Evolutionary conservation across 2,329 filamentous ascomycete genomes (phyloP), one percentile per base, ranked within the genome.

Genomic region (Cercospora citrullina): DNA sequence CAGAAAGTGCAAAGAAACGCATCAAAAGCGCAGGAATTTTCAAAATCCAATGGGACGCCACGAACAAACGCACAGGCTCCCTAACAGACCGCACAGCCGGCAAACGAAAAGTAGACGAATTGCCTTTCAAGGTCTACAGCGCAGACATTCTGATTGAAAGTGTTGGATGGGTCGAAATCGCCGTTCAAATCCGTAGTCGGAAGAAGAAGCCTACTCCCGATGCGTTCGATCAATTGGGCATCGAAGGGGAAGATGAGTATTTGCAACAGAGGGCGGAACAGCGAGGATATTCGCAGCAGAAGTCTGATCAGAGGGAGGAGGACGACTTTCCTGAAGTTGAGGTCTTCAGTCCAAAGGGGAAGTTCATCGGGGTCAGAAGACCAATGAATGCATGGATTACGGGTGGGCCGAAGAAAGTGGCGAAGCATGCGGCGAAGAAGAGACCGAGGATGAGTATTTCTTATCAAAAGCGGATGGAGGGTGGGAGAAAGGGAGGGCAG

Each of bases 131-230:
- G 14, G 88, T 98, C 2, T 85, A 95, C 68, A 88, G 90, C 8
- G 86, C 90, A 0, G 96, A 99, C 76, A 88, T 99, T 26, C 82
- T 99, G 14, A 89, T 99, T 60, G 94, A 98, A 78, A 93, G 95
- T 1, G 90, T 93, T 28, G 95, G 95, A 7, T 99, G 96, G 91
- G 86, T 99, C 2, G 95, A 99, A 80, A 79, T 99, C 48, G 89
- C 89, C 0, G 90, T 90, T 3, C 94, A 99, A 80, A 87, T 96
- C 9, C 87, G 94, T 1, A 76, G 75, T 28, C 67, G 70, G 21
- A 64, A 55, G 64, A 73, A 72, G 59, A 71, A 67, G 21, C 60
- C 70, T 45, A 48, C 72, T 5, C 57, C 65, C 3, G 53, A 77
- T 67, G 72, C 72, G 51, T 65, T 68, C 33, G 68, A 67, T 26